Evolutionary conservation across 225 moss, liverwort and hornwort genomes (phyloP).

Genomic region (Sphagnum tenellum): DNA sequence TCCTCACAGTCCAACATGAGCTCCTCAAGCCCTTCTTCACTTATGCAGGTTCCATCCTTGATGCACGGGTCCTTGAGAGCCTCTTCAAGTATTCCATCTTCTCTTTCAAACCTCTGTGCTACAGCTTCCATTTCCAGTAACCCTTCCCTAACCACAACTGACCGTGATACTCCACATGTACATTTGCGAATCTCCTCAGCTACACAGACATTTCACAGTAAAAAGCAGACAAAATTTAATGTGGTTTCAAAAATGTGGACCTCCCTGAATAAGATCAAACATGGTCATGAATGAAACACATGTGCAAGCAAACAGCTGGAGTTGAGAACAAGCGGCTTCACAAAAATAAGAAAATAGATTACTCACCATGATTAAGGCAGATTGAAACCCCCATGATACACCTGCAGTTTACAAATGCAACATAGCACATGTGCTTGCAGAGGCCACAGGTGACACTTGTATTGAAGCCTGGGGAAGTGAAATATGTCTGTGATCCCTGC

Average conservation of each 20-base stretch:
- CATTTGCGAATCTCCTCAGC: slow-evolving; percentile 30
- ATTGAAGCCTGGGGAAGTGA: slow-evolving; percentile 28
- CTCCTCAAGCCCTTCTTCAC: slow-evolving; percentile 16
- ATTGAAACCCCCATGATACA: slow-evolving; percentile 19
- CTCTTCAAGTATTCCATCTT: slow-evolving; percentile 22
- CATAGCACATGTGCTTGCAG: slow-evolving; percentile 42
- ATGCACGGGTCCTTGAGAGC: slow-evolving; percentile 11
- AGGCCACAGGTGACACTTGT: slow-evolving; percentile 29
- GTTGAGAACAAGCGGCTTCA: neutral
- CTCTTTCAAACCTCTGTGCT: slow-evolving; percentile 20
- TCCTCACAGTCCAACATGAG: slow-evolving; percentile 22
- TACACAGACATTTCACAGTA: neutral
- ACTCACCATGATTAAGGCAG: slow-evolving; percentile 30
- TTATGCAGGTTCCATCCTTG: slow-evolving; percentile 16
- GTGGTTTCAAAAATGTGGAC: too few relatives aligned
- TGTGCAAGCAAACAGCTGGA: neutral
- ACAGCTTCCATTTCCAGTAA: slow-evolving; percentile 25
- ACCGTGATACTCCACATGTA: slow-evolving; percentile 20
- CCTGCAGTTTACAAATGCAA: slow-evolving; percentile 26
- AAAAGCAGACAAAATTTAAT: too few relatives aligned
- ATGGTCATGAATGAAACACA: too few relatives aligned
- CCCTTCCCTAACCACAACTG: slow-evolving; percentile 20
- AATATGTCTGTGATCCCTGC: slow-evolving; percentile 16
- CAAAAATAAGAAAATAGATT: neutral
- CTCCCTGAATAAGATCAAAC: too few relatives aligned